phyloP scores from a whole-genome alignment of 257 asterid genomes.

The Orobanche coerulescens region DNA sequence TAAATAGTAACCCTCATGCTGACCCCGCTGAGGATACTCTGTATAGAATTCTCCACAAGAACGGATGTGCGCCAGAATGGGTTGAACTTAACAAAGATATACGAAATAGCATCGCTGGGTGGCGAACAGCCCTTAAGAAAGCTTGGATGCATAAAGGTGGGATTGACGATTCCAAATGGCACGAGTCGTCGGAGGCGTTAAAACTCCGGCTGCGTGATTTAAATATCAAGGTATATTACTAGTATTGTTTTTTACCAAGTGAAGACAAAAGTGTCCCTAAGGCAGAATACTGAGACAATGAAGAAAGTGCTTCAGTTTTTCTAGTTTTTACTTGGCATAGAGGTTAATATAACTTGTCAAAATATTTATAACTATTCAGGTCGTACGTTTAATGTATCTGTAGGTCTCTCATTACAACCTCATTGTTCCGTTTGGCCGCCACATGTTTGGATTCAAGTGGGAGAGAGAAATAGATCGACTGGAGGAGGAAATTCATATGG shows the following conservation, averaged over 20 bases:
- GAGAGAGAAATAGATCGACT: slow-evolving; percentile 64
- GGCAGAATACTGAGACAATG: no score
- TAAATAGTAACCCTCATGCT: slow-evolving; percentile 66
- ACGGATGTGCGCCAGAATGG: slow-evolving; percentile 93
- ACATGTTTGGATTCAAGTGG: slow-evolving; percentile 76
- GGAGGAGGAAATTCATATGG: slow-evolving; percentile 36
- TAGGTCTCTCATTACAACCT: slow-evolving; percentile 76
- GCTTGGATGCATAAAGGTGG: slow-evolving; percentile 39
- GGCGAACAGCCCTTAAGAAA: slow-evolving; percentile 58
- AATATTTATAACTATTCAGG: background rate
- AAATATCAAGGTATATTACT: slow-evolving; percentile 51
- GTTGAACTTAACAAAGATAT: slow-evolving; percentile 86
- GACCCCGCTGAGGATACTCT: slow-evolving; percentile 87
- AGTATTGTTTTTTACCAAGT: no score
- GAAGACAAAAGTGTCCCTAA: no score
- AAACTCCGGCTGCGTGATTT: slow-evolving; percentile 61
- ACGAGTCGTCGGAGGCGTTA: slow-evolving; percentile 48
- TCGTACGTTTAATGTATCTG: slow-evolving; percentile 14
- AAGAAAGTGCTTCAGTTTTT: no score
- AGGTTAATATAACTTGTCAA: background rate
- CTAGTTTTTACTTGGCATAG: background rate
- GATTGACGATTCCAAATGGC: slow-evolving; percentile 47
- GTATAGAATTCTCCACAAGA: slow-evolving; percentile 67
- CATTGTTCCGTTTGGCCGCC: slow-evolving; percentile 86
- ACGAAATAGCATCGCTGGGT: slow-evolving; percentile 38